These are phyloP conservation scores for Rhodotorula graminis DNA, from an alignment of 768 basidiomycete species.

Conservation along the genomic window DNA sequence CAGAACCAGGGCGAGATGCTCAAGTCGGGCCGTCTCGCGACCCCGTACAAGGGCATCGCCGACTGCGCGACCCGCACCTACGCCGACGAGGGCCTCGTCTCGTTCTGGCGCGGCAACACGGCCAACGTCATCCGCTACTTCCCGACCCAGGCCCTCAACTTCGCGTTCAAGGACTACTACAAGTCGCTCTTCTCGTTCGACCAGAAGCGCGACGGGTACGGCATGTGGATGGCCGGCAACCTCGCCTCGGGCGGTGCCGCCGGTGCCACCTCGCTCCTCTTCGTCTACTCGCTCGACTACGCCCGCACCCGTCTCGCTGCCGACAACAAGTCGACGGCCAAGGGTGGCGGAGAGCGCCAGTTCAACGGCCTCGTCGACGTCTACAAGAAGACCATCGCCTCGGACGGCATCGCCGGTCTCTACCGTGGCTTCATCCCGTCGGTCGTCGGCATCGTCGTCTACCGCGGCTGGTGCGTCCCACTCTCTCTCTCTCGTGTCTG, in stretches of 20 bases:
- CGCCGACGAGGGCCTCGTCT: constrained; percentile 87
- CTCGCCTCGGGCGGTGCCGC: constrained; percentile 98
- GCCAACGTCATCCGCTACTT: constrained; percentile 99
- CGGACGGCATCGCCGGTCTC: constrained; percentile 96
- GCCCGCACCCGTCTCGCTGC: constrained; percentile 99
- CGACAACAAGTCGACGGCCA: constrained; percentile 84
- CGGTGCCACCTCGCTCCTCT: constrained; percentile 96
- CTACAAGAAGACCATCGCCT: constrained; percentile 81
- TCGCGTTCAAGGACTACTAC: constrained; percentile 80
- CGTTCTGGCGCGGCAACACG: constrained; percentile 98
- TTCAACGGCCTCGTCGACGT: constrained; percentile 94
- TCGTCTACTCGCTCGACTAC: constrained; percentile 99
- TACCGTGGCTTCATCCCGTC: constrained; percentile 99
- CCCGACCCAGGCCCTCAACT: constrained; percentile 99
- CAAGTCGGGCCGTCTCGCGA: constrained; percentile 95
- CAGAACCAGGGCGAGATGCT: constrained; percentile 95
- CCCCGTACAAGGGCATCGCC: constrained; percentile 90
- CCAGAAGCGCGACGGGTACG: constrained; percentile 87
- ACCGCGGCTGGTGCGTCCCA: constrained; percentile 67
- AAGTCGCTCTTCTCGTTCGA: constrained; percentile 98
- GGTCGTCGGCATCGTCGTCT: constrained; percentile 98
- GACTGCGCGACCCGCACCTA: constrained; percentile 93
- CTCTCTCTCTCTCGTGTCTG: neutral
- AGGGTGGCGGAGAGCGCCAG: constrained; percentile 85
- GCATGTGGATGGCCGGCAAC: constrained; percentile 97